Evolutionary conservation across 257 asterid genomes (phyloP), one percentile per base, ranked within the genome.

Genomic region (Phtheirospermum japonicum): DNA sequence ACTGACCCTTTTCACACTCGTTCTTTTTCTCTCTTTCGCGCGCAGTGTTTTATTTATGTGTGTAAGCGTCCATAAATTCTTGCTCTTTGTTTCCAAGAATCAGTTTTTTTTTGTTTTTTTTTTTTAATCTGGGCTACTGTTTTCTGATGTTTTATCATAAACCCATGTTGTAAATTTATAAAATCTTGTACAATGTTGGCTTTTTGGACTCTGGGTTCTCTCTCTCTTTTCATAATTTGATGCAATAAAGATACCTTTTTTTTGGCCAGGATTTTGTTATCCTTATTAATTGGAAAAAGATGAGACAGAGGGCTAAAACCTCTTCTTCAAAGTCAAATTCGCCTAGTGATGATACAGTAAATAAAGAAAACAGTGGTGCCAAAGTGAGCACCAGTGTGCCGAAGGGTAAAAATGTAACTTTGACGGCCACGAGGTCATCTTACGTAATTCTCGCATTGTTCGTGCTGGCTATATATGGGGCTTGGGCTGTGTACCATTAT

Each of bases 401-500:
- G 39, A 75, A 61, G 69, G 72, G 49, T 68, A 71, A 64, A 39
- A 71, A 65, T 57, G 79, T 65, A 51, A 64, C 42, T 66, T 63
- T 82, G 80, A 61, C 65, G 63, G 94, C 90, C 56, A 79, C 76
- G 75, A 86, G 99, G 68, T 83, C 99, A 33, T 20, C 82, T 2
- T 81, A 76, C 72, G 93, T 62, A 65, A 76, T 92, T 36, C 42
- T 92, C 54, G 64, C 84, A 26, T 68, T 89, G 80, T 82, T 89
- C 73, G 84, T 83, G 68, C 61, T 89, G 73, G 80, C 69, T 45
- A 17, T 78, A 9, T 74, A 89, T 67, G 97, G 94, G 61, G 69
- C 81, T 67, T 83, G 88, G 95, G 82, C 77, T 54, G 95, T 89
- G 54, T 82, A 89, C 67, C 87, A 69, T 4, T 84, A 89, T 68